Base-by-base conservation (phyloP, 2,329 filamentous ascomycete species). In the Aureobasidium mangrovei region DNA sequence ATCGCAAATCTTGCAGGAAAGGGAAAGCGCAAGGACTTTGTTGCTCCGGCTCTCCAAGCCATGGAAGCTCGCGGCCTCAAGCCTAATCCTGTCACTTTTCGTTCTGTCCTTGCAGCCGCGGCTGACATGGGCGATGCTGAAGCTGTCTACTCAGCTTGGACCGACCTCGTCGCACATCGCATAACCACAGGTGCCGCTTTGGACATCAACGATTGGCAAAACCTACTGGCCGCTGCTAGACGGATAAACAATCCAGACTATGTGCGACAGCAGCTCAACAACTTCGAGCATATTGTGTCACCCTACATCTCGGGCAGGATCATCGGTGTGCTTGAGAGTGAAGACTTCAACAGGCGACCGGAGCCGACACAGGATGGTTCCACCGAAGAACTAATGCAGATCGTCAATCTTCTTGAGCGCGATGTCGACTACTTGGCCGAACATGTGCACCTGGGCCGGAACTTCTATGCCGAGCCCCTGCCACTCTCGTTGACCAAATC, bases 1-100 rank as follows among this genome's bases (percentile, higher is more conserved):
- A 68, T 73, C 38, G 60, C 61, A 10, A 65, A 67, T 43, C 36
- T 70, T 38, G 71, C 63, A 5, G 63, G 65, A 4, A 61, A 62
- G 46, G 61, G 67, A 1, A 56, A 57, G 31, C 61, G 61, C 2
- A 61, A 60, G 27, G 60, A 66, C 8, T 55, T 67, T 2, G 57
- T 70, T 28, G 59, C 58, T 4, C 57, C 61, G 24, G 62, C 61
- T 1, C 56, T 71, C 7, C 58, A 59, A 36, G 63, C 69, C 44
- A 56, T 67, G 48, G 39, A 63, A 5, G 54, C 59, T 2, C 56
- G 65, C 8, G 59, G 60, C 0, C 54, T 70, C 24, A 43, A 63
- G 29, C 62, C 64, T 3, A 67, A 60, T 36, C 55, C 62, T 3
- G 59, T 70, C 27, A 72, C 69, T 6, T 62, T 62, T 48, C 61